These are phyloP conservation scores for Ceratobasidium sp. DNA, from an alignment of 1,284 basidiomycete genomes.

Conservation along the genomic window DNA sequence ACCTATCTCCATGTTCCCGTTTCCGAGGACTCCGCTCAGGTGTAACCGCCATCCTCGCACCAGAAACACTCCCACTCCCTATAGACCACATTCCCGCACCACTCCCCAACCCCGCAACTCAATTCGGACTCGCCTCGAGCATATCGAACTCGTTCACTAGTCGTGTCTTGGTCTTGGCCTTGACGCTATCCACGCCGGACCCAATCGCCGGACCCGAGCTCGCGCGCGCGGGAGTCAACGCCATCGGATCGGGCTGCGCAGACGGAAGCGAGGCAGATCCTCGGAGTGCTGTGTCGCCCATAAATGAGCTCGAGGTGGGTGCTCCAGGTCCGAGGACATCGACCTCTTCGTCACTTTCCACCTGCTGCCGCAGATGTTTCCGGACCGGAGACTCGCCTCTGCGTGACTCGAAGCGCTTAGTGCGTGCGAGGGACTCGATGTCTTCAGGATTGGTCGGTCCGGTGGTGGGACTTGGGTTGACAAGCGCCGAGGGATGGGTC, in stretches of 20 bases:
- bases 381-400: neutral
- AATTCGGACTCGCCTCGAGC: conserved; percentile 8
- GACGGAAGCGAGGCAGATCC: too few species aligned
- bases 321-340: conserved; percentile 14
- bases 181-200: too few species aligned
- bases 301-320: too few species aligned
- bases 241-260: too few species aligned
- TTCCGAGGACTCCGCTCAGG: conserved; percentile 36
- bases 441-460: neutral
- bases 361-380: neutral
- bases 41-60: conserved; percentile 14
- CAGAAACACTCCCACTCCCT: conserved; percentile 25
- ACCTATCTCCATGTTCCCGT: conserved; percentile 37
- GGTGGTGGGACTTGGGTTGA: conserved; percentile 24
- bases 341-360: conserved; percentile 36
- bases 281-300: too few species aligned
- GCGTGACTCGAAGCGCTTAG: too few species aligned
- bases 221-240: too few species aligned
- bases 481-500: conserved; percentile 36
- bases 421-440: conserved; percentile 7
- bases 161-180: conserved; percentile 27
- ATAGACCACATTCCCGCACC: conserved; percentile 27
- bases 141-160: conserved; percentile 13
- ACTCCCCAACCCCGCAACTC: too few species aligned
- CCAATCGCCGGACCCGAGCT: neutral